Evolutionary conservation across 2,329 filamentous ascomycete species (phyloP), one percentile per base, ranked within the genome.

Genomic region (Talaromyces sp.): DNA sequence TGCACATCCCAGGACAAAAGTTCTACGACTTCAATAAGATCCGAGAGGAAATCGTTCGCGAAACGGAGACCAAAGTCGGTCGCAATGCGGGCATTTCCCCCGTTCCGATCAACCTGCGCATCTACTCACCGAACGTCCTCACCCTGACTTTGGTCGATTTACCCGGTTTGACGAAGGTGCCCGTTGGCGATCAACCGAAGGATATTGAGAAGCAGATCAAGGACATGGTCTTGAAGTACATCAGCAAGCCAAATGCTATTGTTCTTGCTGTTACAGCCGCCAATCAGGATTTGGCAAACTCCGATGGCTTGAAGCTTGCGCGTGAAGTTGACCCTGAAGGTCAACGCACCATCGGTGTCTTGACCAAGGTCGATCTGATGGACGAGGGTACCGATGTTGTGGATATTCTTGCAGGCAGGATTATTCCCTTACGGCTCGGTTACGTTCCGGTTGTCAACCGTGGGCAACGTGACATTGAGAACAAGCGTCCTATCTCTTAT

Each of bases 321-420:
- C 85, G 94, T 69, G 93, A 99, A 78, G 94, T 99, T 41, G 94
- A 99, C 68, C 93, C 93, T 2, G 92, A 99, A 73, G 94, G 94
- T 70, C 93, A 97, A 78, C 85, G 94, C 73, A 99, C 94, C 52
- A 99, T 99, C 65, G 94, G 94, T 83, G 94, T 99, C 62, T 82
- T 99, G 67, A 97, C 93, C 67, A 99, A 99, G 82, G 92, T 99
- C 61, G 94, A 99, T 78, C 78, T 99, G 71, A 99, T 99, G 94
- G 94, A 99, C 74, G 91, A 96, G 25, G 94, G 94, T 57, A 99
- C 94, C 55, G 94, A 99, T 70, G 94, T 97, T 41, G 93, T 99
- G 65, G 94, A 99, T 76, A 99, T 99, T 79, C 82, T 99, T 69
- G 95, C 94, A 64, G 95, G 95, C 60, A 89, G 94, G 69, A 95